These are phyloP conservation scores for Citrullus colocynthis DNA, from an alignment of 306 rosid species.

Conservation along the genomic window DNA sequence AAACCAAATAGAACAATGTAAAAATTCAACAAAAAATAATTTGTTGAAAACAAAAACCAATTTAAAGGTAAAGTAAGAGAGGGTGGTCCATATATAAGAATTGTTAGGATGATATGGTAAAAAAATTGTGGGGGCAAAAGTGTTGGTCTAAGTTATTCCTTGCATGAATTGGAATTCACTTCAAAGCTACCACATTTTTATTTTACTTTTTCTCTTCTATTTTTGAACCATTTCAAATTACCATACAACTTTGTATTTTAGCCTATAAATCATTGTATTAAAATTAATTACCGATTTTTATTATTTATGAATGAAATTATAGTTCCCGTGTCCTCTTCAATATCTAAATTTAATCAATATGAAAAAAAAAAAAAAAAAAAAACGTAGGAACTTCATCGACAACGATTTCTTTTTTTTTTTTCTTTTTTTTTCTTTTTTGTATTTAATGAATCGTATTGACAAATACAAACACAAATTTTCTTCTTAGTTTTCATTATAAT, in stretches of 20 bases:
- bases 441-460: background rate
- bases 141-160: background rate
- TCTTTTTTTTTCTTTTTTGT: too few species aligned
- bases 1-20: too few species aligned
- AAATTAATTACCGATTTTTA: background rate
- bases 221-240: background rate
- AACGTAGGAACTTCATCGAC: too few species aligned
- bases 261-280: background rate
- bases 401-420: too few species aligned
- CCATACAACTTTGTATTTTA: background rate
- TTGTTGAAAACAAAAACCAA: background rate
- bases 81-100: background rate
- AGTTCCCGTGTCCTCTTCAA: background rate
- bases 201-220: background rate
- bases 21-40: too few species aligned
- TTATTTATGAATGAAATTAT: background rate
- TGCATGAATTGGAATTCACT: background rate
- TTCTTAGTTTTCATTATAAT: background rate
- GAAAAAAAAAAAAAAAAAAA: too few species aligned
- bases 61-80: background rate
- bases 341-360: background rate
- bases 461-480: background rate
- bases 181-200: background rate
- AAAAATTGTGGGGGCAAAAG: background rate
- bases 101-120: background rate